Evolutionary conservation across 164 flowering plant species (phyloP).

Genomic region (Dillenia turbinata): DNA sequence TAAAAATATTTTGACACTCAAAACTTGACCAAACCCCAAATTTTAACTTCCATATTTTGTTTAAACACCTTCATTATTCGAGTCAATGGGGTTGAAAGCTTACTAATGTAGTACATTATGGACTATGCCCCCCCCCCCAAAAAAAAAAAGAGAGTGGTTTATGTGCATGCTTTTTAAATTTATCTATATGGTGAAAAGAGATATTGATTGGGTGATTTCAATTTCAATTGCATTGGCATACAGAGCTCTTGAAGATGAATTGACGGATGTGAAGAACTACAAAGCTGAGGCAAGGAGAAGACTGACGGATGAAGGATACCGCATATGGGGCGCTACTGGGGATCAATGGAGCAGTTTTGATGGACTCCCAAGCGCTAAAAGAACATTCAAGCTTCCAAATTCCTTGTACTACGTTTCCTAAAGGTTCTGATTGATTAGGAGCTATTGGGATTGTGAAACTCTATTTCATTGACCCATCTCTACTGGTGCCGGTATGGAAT

Average conservation of each 20-base stretch:
- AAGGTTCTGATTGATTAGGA: background rate
- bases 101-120: no score
- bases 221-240: background rate
- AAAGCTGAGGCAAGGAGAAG: constrained; percentile 46
- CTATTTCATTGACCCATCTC: no score
- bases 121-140: no score
- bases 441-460: no score
- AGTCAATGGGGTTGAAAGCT: background rate
- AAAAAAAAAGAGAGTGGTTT: no score
- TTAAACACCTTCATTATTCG: background rate
- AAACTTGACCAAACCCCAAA: background rate
- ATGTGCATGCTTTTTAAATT: no score
- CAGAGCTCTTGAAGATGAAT: constrained; percentile 50
- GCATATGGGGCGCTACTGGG: constrained; percentile 65
- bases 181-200: no score
- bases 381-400: constrained; percentile 79
- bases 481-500: no score
- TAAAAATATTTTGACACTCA: no score
- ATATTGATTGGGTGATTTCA: no score
- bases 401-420: constrained; percentile 50
- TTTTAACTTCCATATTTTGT: background rate
- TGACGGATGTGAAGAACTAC: constrained; percentile 35
- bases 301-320: constrained; percentile 46
- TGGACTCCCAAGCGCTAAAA: constrained; percentile 42
- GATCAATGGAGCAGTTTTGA: constrained; percentile 75